A percentile compares a stretch with the other conserved stretches of the same genome.
phyloP scores from a whole-genome alignment of 805 yeast genomes.

The Grigorovia humatica region DNA sequence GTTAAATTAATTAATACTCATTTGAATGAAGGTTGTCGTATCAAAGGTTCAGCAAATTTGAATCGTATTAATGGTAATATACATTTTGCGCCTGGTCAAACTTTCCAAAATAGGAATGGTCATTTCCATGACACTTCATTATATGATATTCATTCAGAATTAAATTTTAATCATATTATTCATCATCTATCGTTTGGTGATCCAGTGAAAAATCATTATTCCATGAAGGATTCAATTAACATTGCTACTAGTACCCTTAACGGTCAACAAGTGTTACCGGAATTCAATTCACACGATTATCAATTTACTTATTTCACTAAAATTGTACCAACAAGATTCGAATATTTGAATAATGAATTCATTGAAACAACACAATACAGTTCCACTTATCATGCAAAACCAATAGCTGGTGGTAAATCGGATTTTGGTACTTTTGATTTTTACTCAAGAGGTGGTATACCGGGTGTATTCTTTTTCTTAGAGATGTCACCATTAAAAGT shows the following conservation, averaged over 20 bases:
- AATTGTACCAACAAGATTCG: slow-evolving; percentile 84
- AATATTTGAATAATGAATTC: slow-evolving; percentile 37
- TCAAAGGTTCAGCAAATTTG: slow-evolving; percentile 67
- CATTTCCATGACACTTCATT: slow-evolving; percentile 83
- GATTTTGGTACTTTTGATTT: slow-evolving; percentile 80
- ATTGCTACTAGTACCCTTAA: slow-evolving; percentile 55
- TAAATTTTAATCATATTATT: slow-evolving; percentile 68
- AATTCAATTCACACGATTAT: slow-evolving; percentile 41
- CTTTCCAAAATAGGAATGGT: slow-evolving; percentile 39
- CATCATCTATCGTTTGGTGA: slow-evolving; percentile 77
- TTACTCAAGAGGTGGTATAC: slow-evolving; percentile 82
- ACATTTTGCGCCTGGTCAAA: slow-evolving; percentile 93
- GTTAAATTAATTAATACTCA: slow-evolving; percentile 48
- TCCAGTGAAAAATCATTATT: slow-evolving; percentile 9
- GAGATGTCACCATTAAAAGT: slow-evolving; percentile 91
- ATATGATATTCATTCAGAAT: slow-evolving; percentile 48
- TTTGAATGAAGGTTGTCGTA: slow-evolving; percentile 77
- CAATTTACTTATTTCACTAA: slow-evolving; percentile 71
- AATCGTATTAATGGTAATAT: slow-evolving; percentile 83
- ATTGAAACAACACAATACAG: slow-evolving; percentile 85
- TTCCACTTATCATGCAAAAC: slow-evolving; percentile 80
- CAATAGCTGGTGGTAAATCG: slow-evolving; percentile 77
- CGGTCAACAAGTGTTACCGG: slow-evolving; percentile 31
- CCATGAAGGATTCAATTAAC: not conserved
- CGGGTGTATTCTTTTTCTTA: slow-evolving; percentile 79